Conservation (phyloP, 2,329 filamentous ascomycete genomes). For the Trichoderma afroharzianum region DNA sequence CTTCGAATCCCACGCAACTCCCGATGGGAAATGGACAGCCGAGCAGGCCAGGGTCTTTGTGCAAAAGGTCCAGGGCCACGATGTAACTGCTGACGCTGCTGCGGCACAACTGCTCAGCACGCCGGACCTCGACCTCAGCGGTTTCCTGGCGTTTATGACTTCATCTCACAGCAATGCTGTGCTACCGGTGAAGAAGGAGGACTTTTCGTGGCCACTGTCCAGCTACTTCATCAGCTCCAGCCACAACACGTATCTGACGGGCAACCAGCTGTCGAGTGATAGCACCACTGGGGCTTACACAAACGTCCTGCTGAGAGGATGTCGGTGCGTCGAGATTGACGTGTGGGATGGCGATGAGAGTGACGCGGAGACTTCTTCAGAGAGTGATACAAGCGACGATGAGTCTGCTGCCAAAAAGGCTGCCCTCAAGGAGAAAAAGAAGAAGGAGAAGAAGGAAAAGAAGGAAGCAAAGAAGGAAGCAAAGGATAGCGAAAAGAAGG, state of each 20-base stretch:
- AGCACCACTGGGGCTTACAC: constrained; percentile 88
- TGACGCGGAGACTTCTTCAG: constrained; percentile 60
- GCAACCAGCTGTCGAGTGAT: constrained; percentile 80
- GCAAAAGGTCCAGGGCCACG: constrained; percentile 44
- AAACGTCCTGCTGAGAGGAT: constrained; percentile 75
- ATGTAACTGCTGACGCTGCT: constrained; percentile 27
- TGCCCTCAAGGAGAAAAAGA: constrained; percentile 23
- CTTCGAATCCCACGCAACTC: constrained; percentile 43
- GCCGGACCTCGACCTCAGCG: constrained; percentile 42
- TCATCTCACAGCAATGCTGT: constrained; percentile 44
- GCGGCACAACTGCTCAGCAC: constrained; percentile 27
- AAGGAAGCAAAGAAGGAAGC: constrained; percentile 39
- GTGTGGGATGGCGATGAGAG: constrained; percentile 88
- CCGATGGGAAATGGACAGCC: constrained; percentile 42
- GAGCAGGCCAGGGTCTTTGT: constrained; percentile 46
- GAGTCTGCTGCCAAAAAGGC: constrained; percentile 24
- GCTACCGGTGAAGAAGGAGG: constrained; percentile 39
- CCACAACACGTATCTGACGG: constrained; percentile 90
- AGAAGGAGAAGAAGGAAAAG: constrained; percentile 45
- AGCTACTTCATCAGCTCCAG: constrained; percentile 94
- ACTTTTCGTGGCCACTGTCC: constrained; percentile 73
- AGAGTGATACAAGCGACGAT: constrained; percentile 49
- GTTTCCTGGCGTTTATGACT: constrained; percentile 55
- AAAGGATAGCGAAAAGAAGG: constrained; percentile 44
- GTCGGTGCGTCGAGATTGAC: constrained; percentile 89